Base-by-base conservation (phyloP, 1,284 basidiomycete genomes). In the Mycosarcoma mackinlayi region DNA sequence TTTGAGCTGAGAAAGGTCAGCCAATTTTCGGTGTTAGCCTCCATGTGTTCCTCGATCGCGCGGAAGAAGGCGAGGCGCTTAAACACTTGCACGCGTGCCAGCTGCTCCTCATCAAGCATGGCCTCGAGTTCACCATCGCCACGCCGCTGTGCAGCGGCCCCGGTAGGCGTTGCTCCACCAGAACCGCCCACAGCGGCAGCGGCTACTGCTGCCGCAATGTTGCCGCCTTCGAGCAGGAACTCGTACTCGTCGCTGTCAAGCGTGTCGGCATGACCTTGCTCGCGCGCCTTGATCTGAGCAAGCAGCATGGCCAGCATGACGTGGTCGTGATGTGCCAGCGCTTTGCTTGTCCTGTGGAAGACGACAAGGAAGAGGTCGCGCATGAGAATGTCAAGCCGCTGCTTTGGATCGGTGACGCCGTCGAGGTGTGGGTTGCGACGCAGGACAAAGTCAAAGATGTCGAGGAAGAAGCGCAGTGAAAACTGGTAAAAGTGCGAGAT, bases 401-500 rank as follows among this genome's bases (percentile, higher is more conserved):
- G 85, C 64, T 86, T 85, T 55, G 92, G 85, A 73, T 97, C 93
- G 6, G 88, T 86, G 61, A 96, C 86, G 64, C 87, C 88, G 80
- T 88, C 88, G 64, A 97, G 87, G 82, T 93, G 91, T 8, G 94
- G 93, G 82, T 98, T 98, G 76, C 92, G 90, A 68, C 91, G 90
- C 8, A 98, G 87, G 55, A 98, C 89, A 75, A 91, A 92, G 85
- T 98, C 93, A 84, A 99, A 98, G 76, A 98, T 95, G 82, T 97
- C 94, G 64, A 98, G 88, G 90, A 98, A 99, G 87, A 96, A 98
- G 38, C 88, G 90, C 49, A 99, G 87, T 1, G 95, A 98, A 86
- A 98, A 99, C 83, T 98, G 93, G 83, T 99, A 99, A 86, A 98
- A 98, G 85, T 98, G 95, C 80, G 96, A 93, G 85, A 98, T 89